These are phyloP conservation scores for Musa troglodytarum DNA, from an alignment of 176 grass and related monocot species.

Conservation along the genomic window DNA sequence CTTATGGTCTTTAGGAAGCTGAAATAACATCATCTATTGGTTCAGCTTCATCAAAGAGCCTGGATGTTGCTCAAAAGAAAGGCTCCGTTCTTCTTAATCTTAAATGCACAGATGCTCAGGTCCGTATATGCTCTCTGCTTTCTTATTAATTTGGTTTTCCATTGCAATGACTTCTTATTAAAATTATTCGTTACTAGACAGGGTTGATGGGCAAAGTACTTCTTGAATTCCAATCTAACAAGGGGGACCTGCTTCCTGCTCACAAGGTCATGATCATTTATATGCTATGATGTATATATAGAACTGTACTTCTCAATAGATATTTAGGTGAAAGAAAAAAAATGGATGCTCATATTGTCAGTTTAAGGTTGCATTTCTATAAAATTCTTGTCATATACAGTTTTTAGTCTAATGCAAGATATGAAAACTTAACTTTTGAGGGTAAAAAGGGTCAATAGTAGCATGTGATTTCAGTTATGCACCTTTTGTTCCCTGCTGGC, in stretches of 20 bases:
- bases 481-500: neutral
- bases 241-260: constrained; percentile 65
- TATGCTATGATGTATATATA: neutral
- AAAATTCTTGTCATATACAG: neutral
- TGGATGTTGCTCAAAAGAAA: constrained; percentile 52
- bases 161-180: constrained; percentile 13
- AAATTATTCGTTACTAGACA: constrained; percentile 36
- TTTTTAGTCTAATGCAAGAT: neutral
- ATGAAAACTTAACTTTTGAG: neutral
- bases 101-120: constrained; percentile 82
- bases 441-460: neutral
- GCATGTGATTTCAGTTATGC: neutral
- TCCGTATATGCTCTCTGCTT: constrained; percentile 21
- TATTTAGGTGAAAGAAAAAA: neutral
- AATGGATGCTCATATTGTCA: too few relatives aligned
- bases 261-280: constrained; percentile 43
- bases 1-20: constrained; percentile 34
- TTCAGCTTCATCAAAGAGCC: constrained; percentile 45
- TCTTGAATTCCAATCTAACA: constrained; percentile 88
- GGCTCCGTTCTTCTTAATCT: constrained; percentile 77
- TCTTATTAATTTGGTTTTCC: neutral
- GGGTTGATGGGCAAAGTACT: constrained; percentile 90
- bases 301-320: neutral
- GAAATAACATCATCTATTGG: constrained; percentile 57
- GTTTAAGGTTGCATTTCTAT: neutral